A percentile compares a stretch with the other conserved stretches of the same genome.
Conservation (phyloP, 1,284 basidiomycete species). For the Papiliotrema fonsecae region DNA sequence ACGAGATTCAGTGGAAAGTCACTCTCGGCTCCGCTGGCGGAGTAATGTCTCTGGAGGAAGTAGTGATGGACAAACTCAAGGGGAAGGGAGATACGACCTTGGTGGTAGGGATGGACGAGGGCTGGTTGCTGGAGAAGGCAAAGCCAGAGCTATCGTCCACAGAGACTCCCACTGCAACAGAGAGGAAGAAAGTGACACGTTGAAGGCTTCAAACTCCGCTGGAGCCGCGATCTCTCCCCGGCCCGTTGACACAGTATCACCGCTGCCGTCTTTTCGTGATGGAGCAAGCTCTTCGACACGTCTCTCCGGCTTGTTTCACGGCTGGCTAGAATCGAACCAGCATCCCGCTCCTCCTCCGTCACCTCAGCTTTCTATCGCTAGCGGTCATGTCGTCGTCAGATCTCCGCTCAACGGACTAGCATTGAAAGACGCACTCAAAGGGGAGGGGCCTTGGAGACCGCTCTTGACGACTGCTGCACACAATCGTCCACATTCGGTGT, state of each 20-base stretch:
- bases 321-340: slow-evolving; percentile 16
- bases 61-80: background rate
- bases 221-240: background rate
- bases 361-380: slow-evolving; percentile 8
- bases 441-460: background rate
- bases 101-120: slow-evolving; percentile 14
- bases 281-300: slow-evolving; percentile 4
- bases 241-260: background rate
- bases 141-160: background rate
- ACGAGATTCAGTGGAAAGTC: background rate
- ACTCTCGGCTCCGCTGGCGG: background rate
- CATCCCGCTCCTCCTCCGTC: slow-evolving; percentile 23
- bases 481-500: background rate
- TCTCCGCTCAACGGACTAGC: background rate
- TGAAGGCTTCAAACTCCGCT: slow-evolving; percentile 14
- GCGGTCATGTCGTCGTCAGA: background rate
- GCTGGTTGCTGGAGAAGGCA: slow-evolving; percentile 19
- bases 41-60: background rate
- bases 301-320: slow-evolving; percentile 23
- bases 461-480: background rate
- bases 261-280: background rate
- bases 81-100: background rate
- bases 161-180: background rate
- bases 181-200: slow-evolving; percentile 11
- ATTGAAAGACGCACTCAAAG: background rate